These are phyloP conservation scores for Boletus fagicola DNA, from an alignment of 768 basidiomycete species.

Conservation along the genomic window DNA sequence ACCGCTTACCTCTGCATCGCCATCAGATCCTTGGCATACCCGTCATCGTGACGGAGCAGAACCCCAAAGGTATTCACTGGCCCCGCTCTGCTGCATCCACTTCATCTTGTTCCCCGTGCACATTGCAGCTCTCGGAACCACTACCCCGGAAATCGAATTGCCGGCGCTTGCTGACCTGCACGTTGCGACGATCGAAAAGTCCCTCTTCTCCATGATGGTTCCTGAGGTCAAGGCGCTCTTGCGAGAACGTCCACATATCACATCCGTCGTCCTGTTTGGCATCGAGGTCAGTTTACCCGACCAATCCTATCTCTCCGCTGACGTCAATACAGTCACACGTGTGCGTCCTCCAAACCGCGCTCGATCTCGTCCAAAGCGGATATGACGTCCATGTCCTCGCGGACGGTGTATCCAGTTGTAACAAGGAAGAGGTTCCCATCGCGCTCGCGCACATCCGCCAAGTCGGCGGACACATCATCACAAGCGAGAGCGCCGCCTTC, in stretches of 20 bases:
- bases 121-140: slow-evolving; percentile 63
- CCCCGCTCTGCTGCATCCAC: not conserved
- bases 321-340: slow-evolving; percentile 68
- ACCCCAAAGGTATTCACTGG: slow-evolving; percentile 58
- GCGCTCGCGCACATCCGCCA: slow-evolving; percentile 68
- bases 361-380: slow-evolving; percentile 56
- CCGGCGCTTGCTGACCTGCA: slow-evolving; percentile 53
- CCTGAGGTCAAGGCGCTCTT: slow-evolving; percentile 60
- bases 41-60: slow-evolving; percentile 84
- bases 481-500: slow-evolving; percentile 80
- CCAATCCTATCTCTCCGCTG: not conserved
- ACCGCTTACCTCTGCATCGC: not conserved
- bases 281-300: slow-evolving; percentile 64
- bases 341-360: slow-evolving; percentile 81
- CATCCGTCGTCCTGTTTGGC: slow-evolving; percentile 74
- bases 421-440: slow-evolving; percentile 74
- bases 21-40: slow-evolving; percentile 60
- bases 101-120: slow-evolving; percentile 8
- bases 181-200: slow-evolving; percentile 69
- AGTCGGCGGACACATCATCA: slow-evolving; percentile 74
- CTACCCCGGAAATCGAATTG: slow-evolving; percentile 59
- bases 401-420: slow-evolving; percentile 82
- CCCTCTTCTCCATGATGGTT: slow-evolving; percentile 82
- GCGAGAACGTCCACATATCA: slow-evolving; percentile 43
- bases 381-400: slow-evolving; percentile 69